Conservation (phyloP, 805 yeast genomes). For the Yamadazyma takamatsuzukensis region DNA sequence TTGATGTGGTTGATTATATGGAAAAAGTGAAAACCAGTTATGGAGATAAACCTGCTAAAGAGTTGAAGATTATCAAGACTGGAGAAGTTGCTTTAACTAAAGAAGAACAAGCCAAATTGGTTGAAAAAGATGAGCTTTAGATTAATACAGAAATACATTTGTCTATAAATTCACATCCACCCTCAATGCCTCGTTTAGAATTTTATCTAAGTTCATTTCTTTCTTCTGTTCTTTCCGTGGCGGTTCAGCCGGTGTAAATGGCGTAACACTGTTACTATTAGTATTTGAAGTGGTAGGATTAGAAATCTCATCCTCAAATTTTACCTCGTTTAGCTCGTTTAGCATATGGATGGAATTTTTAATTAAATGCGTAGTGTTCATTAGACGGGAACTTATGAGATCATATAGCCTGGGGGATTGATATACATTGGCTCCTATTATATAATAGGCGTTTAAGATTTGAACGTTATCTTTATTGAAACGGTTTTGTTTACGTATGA, state of each 20-base stretch:
- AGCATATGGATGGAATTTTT: constrained; percentile 31
- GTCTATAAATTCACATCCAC: too few relatives aligned
- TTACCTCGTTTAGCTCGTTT: constrained; percentile 23
- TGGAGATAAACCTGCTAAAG: constrained; percentile 69
- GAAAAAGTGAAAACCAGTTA: constrained; percentile 62
- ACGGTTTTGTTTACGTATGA: constrained; percentile 78
- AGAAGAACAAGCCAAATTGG: constrained; percentile 15
- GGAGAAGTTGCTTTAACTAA: constrained; percentile 58
- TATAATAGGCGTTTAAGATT: constrained; percentile 74
- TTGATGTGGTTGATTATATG: constrained; percentile 73
- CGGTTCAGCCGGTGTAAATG: constrained; percentile 5
- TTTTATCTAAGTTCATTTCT: constrained; percentile 6
- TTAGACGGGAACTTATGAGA: constrained; percentile 65
- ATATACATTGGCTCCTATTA: constrained; percentile 88
- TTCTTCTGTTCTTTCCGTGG: constrained; percentile 1
- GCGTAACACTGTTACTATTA: constrained; percentile 4
- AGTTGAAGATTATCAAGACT: constrained; percentile 60
- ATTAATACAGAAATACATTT: not conserved
- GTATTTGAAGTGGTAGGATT: constrained; percentile 1
- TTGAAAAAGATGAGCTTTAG: constrained; percentile 13
- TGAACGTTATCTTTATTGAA: constrained; percentile 37
- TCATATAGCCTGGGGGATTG: constrained; percentile 81
- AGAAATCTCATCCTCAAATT: constrained; percentile 2
- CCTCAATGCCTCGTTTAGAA: constrained; percentile 6
- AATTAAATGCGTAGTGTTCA: constrained; percentile 33